Evolutionary conservation across 2,329 filamentous ascomycete species (phyloP), one percentile per base, ranked within the genome.

Genomic region (Neopestalotiopsis sp.): DNA sequence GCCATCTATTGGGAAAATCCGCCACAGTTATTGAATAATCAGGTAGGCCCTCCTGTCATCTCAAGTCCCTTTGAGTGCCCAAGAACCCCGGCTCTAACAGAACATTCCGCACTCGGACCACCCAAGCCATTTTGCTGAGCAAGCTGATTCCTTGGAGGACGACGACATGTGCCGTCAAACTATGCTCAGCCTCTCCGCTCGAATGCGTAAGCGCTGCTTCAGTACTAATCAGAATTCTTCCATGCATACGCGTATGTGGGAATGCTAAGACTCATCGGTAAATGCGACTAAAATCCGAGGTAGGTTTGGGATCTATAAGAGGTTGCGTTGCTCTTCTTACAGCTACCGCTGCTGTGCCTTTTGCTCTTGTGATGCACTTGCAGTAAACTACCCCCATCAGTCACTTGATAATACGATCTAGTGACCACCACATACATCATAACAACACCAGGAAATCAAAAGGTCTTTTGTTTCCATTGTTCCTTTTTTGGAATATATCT

Each of bases 171-270:
- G 13, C 30, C n/a, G 12, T 17, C 14, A 59, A 30, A 34, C 30
- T 34, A 34, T 38, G 59, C 59, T 62, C 59, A 62, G 59, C 59
- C 59, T 62, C 59, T 40, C 59, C 34, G 32, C 59, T n/a, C 14
- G n/a, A n/a, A 14, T 62, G 59, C 59, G 59, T 62, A 62, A 62
- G 59, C 59, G 59, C 59, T 62, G 59, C 59, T 28, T 13, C 59
- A 40, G 34, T 12, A 28, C 24, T 28, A 34, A 34, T 40, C 34
- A 20, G 32, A 62, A 62, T 17, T 59, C 14, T 30, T 12, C 32
- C 20, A 40, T 62, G 59, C 59, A 62, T 62, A 62, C 59, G 59
- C 32, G 59, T 62, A 62, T 38, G 17, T 10, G 17, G 2, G 28
- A 34, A 34, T 38, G 20, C 34, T 56, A 30, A 30, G 24, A 14